Conservation (phyloP, 2,329 filamentous ascomycete species). For the Exophiala sp. region DNA sequence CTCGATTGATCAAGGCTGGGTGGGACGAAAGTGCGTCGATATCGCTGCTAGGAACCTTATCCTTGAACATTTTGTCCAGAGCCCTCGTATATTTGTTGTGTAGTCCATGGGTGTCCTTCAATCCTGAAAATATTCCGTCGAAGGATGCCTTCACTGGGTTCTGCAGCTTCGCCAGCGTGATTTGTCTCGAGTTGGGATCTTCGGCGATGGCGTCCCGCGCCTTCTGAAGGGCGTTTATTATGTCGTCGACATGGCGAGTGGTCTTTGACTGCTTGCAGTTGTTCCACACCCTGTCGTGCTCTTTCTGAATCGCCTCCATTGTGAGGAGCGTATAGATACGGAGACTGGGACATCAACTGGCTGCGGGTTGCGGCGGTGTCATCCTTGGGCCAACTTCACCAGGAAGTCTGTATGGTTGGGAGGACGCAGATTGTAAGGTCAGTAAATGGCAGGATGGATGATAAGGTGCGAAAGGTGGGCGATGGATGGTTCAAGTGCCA, state of each 20-base stretch:
- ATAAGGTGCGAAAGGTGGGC: neutral
- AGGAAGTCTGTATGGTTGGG: no score
- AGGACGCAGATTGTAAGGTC: neutral
- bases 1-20: conserved; percentile 74
- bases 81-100: conserved; percentile 80
- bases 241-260: conserved; percentile 72
- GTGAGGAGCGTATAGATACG: conserved; percentile 6
- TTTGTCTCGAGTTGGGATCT: conserved; percentile 64
- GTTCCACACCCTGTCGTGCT: conserved; percentile 66
- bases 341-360: neutral
- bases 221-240: conserved; percentile 68
- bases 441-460: neutral
- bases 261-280: conserved; percentile 64
- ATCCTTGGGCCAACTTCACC: neutral
- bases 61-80: conserved; percentile 71
- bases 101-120: conserved; percentile 76
- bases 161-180: conserved; percentile 77
- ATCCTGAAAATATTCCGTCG: conserved; percentile 69
- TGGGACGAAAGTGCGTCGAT: conserved; percentile 74
- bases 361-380: neutral
- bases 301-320: conserved; percentile 64
- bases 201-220: conserved; percentile 68
- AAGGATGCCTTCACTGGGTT: conserved; percentile 76
- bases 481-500: neutral
- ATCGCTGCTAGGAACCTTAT: conserved; percentile 65